Conservation (phyloP, 2,329 filamentous ascomycete genomes). For the Verticillium albo-atrum region DNA sequence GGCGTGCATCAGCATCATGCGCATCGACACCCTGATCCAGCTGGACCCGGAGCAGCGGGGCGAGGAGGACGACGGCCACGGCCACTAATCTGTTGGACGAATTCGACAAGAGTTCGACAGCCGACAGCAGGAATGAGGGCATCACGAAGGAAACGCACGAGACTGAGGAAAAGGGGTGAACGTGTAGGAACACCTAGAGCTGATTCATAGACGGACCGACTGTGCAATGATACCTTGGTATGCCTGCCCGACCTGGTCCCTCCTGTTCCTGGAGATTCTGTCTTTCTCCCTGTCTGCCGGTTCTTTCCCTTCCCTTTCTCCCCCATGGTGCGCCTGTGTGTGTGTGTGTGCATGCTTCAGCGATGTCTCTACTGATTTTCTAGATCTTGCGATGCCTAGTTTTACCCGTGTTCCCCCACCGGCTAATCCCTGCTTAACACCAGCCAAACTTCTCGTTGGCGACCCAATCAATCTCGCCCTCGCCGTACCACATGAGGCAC, state of each 20-base stretch:
- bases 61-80: slow-evolving; percentile 78
- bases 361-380: not conserved
- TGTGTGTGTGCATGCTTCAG: not conserved
- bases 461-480: slow-evolving; percentile 63
- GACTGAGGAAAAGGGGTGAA: slow-evolving; percentile 1
- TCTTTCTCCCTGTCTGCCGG: not conserved
- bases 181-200: slow-evolving; percentile 9
- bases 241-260: not conserved
- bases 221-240: slow-evolving; percentile 13
- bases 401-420: not conserved
- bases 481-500: slow-evolving; percentile 67
- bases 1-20: slow-evolving; percentile 98
- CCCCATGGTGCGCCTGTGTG: not conserved
- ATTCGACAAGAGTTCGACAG: not conserved
- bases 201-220: slow-evolving; percentile 12
- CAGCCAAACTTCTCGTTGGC: slow-evolving; percentile 75
- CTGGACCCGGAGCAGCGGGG: slow-evolving; percentile 82
- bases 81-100: too few species aligned
- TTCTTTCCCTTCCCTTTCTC: not conserved
- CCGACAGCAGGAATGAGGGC: slow-evolving; percentile 5
- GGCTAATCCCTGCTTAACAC: slow-evolving; percentile 55
- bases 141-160: not conserved
- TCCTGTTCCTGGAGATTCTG: not conserved
- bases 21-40: slow-evolving; percentile 98
- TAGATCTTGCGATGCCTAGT: not conserved